Percentiles rank a stretch among this genome's conserved stretches.
phyloP scores from a whole-genome alignment of 108 stramenopile species.

The Cyclotella kingstonii region DNA sequence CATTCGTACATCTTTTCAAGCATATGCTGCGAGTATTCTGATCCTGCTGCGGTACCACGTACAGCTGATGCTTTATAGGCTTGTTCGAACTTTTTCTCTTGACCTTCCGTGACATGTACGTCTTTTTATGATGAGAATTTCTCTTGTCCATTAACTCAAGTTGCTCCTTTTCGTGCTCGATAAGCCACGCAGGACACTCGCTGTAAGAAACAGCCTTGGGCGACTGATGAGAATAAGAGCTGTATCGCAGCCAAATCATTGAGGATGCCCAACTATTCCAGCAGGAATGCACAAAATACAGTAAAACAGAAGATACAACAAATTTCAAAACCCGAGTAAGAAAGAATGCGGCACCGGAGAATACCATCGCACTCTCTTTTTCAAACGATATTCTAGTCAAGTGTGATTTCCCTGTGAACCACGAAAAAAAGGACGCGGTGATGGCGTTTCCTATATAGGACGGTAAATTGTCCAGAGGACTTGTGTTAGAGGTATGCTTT shows the following conservation, averaged over 20 bases:
- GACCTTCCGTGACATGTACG: constrained; percentile 7
- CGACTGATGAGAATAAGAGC: constrained; percentile 1
- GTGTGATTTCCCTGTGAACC: constrained; percentile 14
- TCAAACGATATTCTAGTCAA: constrained; percentile 13
- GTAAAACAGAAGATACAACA: constrained; percentile 22
- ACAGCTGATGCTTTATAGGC: neutral
- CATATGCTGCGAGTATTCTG: too few relatives aligned
- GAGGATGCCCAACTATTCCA: constrained; percentile 7
- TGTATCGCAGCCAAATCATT: constrained; percentile 8
- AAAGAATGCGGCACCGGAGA: neutral
- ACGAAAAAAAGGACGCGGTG: constrained; percentile 18
- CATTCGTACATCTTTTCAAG: too few relatives aligned
- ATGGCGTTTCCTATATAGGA: constrained; percentile 10
- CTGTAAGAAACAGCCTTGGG: too few relatives aligned
- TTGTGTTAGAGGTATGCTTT: too few relatives aligned
- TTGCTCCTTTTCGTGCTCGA: constrained; percentile 45
- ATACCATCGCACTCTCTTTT: constrained; percentile 2
- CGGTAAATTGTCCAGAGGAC: too few relatives aligned
- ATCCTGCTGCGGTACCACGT: too few relatives aligned
- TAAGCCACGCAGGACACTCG: constrained; percentile 34
- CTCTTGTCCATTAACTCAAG: constrained; percentile 33
- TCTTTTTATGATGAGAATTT: constrained; percentile 20
- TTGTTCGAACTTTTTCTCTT: constrained; percentile 20
- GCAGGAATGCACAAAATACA: constrained; percentile 17
- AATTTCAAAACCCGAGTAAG: constrained; percentile 9